These are phyloP conservation scores for Trebouxiophyceae sp. DNA, from an alignment of 163 green algal species.

Conservation along the genomic window DNA sequence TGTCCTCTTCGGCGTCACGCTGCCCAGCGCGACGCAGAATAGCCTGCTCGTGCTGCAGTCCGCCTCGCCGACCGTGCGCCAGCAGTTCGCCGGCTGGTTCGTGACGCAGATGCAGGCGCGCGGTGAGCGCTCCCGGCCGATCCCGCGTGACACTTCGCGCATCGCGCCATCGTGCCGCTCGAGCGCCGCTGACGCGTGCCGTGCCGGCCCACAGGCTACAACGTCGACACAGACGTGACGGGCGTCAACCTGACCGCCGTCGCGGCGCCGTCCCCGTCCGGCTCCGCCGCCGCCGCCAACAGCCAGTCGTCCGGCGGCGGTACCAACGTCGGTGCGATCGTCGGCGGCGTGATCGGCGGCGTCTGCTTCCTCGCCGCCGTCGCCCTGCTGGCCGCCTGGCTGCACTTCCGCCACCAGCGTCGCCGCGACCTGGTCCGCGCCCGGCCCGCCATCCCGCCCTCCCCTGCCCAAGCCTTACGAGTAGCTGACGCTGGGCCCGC, in stretches of 20 bases:
- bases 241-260: background rate
- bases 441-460: no score
- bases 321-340: conserved; percentile 10
- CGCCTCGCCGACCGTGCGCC: background rate
- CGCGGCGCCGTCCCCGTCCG: background rate
- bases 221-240: background rate
- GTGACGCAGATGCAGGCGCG: background rate
- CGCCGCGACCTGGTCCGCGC: background rate
- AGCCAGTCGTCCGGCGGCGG: background rate
- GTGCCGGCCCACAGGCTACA: no score
- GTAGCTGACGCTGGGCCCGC: no score
- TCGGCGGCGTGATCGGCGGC: conserved; percentile 10
- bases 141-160: background rate
- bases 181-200: no score
- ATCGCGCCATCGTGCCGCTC: no score
- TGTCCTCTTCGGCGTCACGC: background rate
- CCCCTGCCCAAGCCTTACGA: no score
- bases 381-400: background rate
- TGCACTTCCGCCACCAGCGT: background rate
- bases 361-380: background rate
- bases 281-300: background rate
- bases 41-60: conserved; percentile 9
- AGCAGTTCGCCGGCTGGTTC: conserved; percentile 10
- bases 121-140: background rate
- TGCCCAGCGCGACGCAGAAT: background rate